These are phyloP conservation scores for Solioccasus polychromus DNA, from an alignment of 768 basidiomycete species.

Conservation along the genomic window DNA sequence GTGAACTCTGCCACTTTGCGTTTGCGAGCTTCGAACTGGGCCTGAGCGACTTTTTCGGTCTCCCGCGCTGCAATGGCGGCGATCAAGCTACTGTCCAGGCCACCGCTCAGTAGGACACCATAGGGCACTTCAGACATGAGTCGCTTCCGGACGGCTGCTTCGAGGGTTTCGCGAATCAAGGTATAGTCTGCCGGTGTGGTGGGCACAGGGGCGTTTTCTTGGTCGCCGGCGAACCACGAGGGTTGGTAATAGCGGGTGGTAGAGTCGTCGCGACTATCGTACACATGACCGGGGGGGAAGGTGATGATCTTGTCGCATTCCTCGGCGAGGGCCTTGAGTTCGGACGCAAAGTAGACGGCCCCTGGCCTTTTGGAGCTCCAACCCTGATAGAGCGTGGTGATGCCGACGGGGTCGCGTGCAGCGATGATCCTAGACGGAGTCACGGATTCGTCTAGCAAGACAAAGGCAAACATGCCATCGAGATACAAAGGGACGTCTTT, in stretches of 20 bases:
- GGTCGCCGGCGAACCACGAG: conserved; percentile 85
- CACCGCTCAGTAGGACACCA: conserved; percentile 93
- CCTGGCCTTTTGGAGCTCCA: conserved; percentile 83
- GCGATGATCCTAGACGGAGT: conserved; percentile 89
- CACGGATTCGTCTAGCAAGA: conserved; percentile 90
- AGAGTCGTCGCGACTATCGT: conserved; percentile 77
- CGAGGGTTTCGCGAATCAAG: conserved; percentile 74
- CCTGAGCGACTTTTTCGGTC: conserved; percentile 85
- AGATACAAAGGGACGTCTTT: conserved; percentile 74
- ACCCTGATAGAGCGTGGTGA: conserved; percentile 98
- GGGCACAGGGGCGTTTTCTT: conserved; percentile 57
- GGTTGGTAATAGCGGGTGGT: conserved; percentile 86
- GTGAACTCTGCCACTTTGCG: conserved; percentile 49
- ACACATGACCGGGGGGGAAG: conserved; percentile 97
- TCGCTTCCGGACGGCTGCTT: conserved; percentile 89
- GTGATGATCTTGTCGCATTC: conserved; percentile 94
- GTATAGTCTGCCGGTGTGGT: conserved; percentile 61
- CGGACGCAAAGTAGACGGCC: conserved; percentile 89
- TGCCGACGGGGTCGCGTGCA: conserved; percentile 94
- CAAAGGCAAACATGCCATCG: conserved; percentile 99
- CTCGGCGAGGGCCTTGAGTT: conserved; percentile 86
- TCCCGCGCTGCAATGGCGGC: conserved; percentile 93
- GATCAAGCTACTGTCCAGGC: conserved; percentile 93
- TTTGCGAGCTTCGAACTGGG: conserved; percentile 71
- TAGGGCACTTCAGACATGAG: conserved; percentile 99